A percentile compares a stretch with the other conserved stretches of the same genome.
phyloP scores from a whole-genome alignment of 2,329 filamentous ascomycete species.

The Cercospora sp. region DNA sequence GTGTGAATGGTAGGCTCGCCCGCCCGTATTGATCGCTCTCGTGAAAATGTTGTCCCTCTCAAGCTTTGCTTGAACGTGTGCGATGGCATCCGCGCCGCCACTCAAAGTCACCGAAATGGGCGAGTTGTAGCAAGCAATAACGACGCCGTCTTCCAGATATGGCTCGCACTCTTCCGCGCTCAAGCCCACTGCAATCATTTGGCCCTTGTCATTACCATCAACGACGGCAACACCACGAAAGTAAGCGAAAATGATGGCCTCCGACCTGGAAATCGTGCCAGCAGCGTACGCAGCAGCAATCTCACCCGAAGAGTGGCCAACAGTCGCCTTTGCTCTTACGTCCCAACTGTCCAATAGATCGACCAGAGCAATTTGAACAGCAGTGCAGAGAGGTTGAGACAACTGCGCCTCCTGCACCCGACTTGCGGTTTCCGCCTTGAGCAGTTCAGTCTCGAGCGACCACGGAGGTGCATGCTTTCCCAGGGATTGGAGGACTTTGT shows the following conservation, averaged over 20 bases:
- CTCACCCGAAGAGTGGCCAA: slow-evolving; percentile 38
- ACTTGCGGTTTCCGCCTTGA: slow-evolving; percentile 53
- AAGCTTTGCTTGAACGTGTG: slow-evolving; percentile 39
- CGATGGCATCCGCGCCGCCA: slow-evolving; percentile 22
- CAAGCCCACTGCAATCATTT: slow-evolving; percentile 39
- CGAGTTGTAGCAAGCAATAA: slow-evolving; percentile 39
- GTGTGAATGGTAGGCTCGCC: neutral
- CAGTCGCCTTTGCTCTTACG: slow-evolving; percentile 25
- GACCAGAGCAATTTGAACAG: slow-evolving; percentile 20
- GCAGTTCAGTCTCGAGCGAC: slow-evolving; percentile 25
- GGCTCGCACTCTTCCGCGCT: slow-evolving; percentile 30
- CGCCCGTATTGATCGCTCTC: neutral
- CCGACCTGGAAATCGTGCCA: slow-evolving; percentile 22
- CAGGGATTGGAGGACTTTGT: neutral
- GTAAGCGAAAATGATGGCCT: slow-evolving; percentile 21
- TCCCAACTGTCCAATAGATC: slow-evolving; percentile 6
- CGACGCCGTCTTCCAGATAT: neutral
- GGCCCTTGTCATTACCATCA: slow-evolving; percentile 21
- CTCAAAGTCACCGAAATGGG: slow-evolving; percentile 42
- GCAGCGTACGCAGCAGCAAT: slow-evolving; percentile 38
- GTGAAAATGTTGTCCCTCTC: slow-evolving; percentile 44
- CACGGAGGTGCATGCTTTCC: neutral
- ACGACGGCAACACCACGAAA: slow-evolving; percentile 19
- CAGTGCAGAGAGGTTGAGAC: slow-evolving; percentile 21
- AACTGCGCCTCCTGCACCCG: slow-evolving; percentile 34